A percentile compares a stretch with the other conserved stretches of the same genome.
These are phyloP conservation scores for Peniophora sp. DNA, from an alignment of 1,284 basidiomycete genomes.

Conservation along the genomic window DNA sequence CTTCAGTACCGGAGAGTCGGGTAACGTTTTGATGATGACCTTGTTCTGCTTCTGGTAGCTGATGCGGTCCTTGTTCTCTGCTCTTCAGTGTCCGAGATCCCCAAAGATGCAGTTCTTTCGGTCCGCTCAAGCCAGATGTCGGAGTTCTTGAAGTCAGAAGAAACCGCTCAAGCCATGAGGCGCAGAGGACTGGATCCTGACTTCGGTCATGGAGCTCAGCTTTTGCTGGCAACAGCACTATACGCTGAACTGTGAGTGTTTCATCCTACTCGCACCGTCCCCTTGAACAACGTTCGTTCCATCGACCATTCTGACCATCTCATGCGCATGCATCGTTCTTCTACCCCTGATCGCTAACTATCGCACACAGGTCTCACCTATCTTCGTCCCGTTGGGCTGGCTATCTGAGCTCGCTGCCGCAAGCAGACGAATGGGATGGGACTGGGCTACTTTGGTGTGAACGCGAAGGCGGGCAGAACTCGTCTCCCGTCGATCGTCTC, in stretches of 20 bases:
- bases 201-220: conserved; percentile 49
- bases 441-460: conserved; percentile 60
- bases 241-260: conserved; percentile 53
- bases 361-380: too few relatives aligned
- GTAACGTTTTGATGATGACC: background rate
- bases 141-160: conserved; percentile 23
- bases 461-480: conserved; percentile 6
- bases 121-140: conserved; percentile 44
- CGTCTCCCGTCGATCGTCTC: conserved; percentile 11
- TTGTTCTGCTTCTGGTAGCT: too few relatives aligned
- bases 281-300: background rate
- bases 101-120: conserved; percentile 58
- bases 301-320: conserved; percentile 5
- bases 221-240: conserved; percentile 54
- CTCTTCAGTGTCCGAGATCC: conserved; percentile 56
- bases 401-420: conserved; percentile 62
- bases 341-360: background rate
- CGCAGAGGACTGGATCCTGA: conserved; percentile 21
- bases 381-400: conserved; percentile 50
- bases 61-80: background rate
- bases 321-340: background rate
- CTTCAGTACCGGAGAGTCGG: background rate
- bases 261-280: background rate
- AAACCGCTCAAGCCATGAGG: conserved; percentile 22
- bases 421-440: conserved; percentile 29